Evolutionary conservation across 306 rosid genomes (phyloP).

Genomic region (Hylodesmum podocarpum): DNA sequence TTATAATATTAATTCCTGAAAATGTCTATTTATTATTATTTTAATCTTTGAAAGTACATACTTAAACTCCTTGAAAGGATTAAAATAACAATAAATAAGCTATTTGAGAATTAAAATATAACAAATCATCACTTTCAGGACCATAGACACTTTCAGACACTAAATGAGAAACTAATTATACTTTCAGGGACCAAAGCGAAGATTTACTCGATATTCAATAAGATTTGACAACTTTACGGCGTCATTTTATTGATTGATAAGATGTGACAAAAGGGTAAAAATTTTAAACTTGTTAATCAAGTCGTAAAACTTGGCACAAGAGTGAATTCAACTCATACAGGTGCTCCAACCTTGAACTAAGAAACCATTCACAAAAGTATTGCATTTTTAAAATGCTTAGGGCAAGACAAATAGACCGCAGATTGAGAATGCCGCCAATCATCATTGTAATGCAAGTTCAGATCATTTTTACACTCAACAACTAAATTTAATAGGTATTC

Average conservation of each 20-base stretch:
- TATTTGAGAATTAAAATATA: too few species aligned
- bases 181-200: too few species aligned
- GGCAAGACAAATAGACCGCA: neutral
- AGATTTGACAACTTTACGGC: neutral
- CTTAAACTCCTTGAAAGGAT: too few species aligned
- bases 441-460: constrained; percentile 2
- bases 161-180: too few species aligned
- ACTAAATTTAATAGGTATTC: neutral
- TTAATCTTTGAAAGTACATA: too few species aligned
- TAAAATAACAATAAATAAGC: too few species aligned
- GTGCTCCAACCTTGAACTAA: neutral
- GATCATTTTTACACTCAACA: neutral
- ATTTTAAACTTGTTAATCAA: neutral
- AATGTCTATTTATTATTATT: too few species aligned
- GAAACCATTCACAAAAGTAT: neutral
- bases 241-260: neutral
- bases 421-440: neutral
- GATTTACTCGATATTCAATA: too few species aligned
- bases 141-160: too few species aligned
- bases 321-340: neutral
- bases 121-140: too few species aligned
- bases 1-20: too few species aligned
- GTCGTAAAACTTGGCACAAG: neutral
- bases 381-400: neutral
- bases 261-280: neutral